These are phyloP conservation scores for Rhodotorula graminis DNA, from an alignment of 768 basidiomycete genomes.

Conservation along the genomic window DNA sequence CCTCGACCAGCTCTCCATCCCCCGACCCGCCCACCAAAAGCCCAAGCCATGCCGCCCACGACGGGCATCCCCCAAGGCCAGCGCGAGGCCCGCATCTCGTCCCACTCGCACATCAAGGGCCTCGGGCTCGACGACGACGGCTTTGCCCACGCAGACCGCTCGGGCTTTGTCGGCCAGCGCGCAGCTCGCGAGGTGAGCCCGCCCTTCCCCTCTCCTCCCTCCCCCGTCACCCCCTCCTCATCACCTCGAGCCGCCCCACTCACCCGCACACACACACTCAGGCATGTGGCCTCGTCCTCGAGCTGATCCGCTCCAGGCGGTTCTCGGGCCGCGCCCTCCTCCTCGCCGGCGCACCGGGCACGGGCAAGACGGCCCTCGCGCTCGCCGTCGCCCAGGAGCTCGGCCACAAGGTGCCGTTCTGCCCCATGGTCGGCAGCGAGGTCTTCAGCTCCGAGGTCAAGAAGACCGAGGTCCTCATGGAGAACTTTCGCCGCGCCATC, in stretches of 20 bases:
- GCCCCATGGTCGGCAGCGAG: constrained; percentile 96
- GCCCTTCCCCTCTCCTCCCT: not conserved
- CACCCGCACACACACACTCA: constrained; percentile 44
- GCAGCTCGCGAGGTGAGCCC: constrained; percentile 77
- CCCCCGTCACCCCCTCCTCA: not conserved
- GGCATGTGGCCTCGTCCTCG: constrained; percentile 87
- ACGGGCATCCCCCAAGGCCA: constrained; percentile 13
- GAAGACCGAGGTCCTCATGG: constrained; percentile 96
- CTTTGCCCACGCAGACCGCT: constrained; percentile 62
- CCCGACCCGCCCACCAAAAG: not conserved
- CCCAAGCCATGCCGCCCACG: constrained; percentile 6
- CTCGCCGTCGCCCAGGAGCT: constrained; percentile 93
- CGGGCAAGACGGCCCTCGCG: constrained; percentile 95
- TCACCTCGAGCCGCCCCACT: not conserved
- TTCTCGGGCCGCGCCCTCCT: constrained; percentile 90
- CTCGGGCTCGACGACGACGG: constrained; percentile 84
- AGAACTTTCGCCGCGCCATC: constrained; percentile 89
- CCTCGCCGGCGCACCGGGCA: constrained; percentile 91
- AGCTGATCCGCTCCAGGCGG: constrained; percentile 82
- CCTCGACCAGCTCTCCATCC: not conserved
- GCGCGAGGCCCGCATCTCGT: constrained; percentile 53
- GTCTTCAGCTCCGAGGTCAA: constrained; percentile 96
- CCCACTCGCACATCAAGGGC: constrained; percentile 95
- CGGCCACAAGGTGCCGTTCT: constrained; percentile 91
- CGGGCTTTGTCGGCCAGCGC: constrained; percentile 86